Evolutionary conservation across 768 basidiomycete genomes (phyloP).

Genomic region (Brasilioporus rufonigricans): DNA sequence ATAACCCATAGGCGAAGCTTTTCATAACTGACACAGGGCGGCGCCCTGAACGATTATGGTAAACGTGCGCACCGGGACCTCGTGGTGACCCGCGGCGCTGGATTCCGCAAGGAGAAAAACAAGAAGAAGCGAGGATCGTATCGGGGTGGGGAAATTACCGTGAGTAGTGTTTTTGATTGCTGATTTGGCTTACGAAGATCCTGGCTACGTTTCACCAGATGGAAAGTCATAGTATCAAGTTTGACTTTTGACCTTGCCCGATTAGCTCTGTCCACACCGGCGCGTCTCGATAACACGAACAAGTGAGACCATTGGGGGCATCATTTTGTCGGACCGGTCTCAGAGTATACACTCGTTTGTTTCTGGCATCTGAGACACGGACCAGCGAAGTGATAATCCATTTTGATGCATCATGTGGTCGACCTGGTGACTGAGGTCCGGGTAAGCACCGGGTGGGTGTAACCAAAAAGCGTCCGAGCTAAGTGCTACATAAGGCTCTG

Average conservation of each 20-base stretch:
- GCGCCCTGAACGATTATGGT: conserved; percentile 78
- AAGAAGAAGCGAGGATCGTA: conserved; percentile 98
- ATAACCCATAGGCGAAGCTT: not conserved
- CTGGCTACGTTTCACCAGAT: conserved; percentile 43
- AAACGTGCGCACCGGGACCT: conserved; percentile 81
- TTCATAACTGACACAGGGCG: conserved; percentile 44
- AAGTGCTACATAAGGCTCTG: not conserved
- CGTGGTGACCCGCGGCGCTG: conserved; percentile 89
- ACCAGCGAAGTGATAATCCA: not conserved
- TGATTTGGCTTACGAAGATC: not conserved
- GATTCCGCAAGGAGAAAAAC: conserved; percentile 98
- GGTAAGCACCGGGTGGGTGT: too few relatives aligned
- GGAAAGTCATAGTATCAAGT: conserved; percentile 87
- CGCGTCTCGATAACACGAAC: not conserved
- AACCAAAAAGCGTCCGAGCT: not conserved
- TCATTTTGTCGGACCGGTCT: not conserved
- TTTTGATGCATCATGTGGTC: not conserved
- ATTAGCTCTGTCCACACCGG: not conserved
- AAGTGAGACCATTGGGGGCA: not conserved
- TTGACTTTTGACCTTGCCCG: conserved; percentile 43
- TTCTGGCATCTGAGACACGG: not conserved
- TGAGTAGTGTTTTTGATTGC: conserved; percentile 35
- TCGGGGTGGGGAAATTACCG: conserved; percentile 92
- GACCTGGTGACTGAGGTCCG: too few relatives aligned
- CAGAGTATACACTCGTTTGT: not conserved